Conservation (phyloP, 257 asterid species). For the Linderniella brevidens region DNA sequence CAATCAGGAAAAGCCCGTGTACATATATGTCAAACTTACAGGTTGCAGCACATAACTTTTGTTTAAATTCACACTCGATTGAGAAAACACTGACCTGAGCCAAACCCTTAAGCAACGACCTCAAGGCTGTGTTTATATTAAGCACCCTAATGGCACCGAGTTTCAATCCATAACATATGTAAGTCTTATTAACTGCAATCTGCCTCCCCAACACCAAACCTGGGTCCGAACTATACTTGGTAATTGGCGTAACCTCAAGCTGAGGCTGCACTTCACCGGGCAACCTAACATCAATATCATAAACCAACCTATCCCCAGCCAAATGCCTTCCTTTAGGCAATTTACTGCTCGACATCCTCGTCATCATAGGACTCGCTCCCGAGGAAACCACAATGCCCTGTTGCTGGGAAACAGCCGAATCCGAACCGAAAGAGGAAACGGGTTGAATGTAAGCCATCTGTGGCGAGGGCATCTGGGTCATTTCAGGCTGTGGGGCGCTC, state of each 20-base stretch:
- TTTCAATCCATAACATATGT: constrained; percentile 87
- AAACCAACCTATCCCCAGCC: constrained; percentile 43
- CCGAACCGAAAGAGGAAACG: constrained; percentile 53
- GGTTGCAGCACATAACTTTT: too few species aligned
- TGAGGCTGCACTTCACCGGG: constrained; percentile 95
- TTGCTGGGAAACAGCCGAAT: constrained; percentile 27
- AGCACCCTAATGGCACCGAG: constrained; percentile 83
- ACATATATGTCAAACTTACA: neutral
- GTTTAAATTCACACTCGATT: too few species aligned
- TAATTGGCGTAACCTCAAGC: constrained; percentile 96
- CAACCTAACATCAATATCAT: constrained; percentile 68
- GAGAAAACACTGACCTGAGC: constrained; percentile 42
- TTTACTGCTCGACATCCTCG: constrained; percentile 78
- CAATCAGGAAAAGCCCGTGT: neutral
- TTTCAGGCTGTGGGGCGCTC: constrained; percentile 51
- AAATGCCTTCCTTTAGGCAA: constrained; percentile 88
- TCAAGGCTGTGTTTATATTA: constrained; percentile 81
- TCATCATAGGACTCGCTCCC: too few species aligned
- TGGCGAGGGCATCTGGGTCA: constrained; percentile 25
- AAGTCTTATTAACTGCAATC: constrained; percentile 84
- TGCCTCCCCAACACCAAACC: constrained; percentile 89
- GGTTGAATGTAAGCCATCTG: constrained; percentile 26
- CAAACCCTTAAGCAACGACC: constrained; percentile 91
- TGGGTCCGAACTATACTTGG: constrained; percentile 88
- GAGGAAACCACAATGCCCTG: constrained; percentile 25